phyloP scores from a whole-genome alignment of 2,329 filamentous ascomycete species.

The Ophiocordyceps sinensis region DNA sequence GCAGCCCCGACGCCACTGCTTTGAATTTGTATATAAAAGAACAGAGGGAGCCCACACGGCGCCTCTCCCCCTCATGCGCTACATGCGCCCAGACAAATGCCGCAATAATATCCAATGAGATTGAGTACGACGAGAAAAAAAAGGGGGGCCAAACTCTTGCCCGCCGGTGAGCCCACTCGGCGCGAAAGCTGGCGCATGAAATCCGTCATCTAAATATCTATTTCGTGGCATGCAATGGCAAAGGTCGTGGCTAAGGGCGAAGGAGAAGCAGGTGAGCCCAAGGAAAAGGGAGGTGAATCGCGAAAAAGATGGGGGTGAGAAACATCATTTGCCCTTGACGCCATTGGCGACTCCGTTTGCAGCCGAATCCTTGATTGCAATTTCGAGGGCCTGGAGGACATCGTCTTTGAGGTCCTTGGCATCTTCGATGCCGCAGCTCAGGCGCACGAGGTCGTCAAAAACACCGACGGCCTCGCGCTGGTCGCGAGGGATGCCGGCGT shows the following conservation, averaged over 20 bases:
- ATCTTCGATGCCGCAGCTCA: slow-evolving; percentile 93
- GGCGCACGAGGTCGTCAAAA: slow-evolving; percentile 81
- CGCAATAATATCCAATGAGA: not conserved
- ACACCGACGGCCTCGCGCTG: slow-evolving; percentile 87
- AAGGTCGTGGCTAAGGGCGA: not conserved
- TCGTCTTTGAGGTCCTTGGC: slow-evolving; percentile 70
- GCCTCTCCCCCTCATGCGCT: not conserved
- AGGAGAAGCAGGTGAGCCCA: not conserved
- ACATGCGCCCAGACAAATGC: not conserved
- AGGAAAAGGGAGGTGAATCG: not conserved
- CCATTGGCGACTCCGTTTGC: slow-evolving; percentile 14
- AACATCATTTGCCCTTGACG: slow-evolving; percentile 11
- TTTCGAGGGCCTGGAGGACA: slow-evolving; percentile 68
- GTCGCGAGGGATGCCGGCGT: slow-evolving; percentile 83
- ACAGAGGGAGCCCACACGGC: not conserved
- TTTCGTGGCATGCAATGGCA: not conserved
- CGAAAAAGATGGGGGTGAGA: not conserved
- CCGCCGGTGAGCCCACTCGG: too few species aligned
- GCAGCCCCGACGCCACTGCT: not conserved
- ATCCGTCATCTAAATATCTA: slow-evolving; percentile 1
- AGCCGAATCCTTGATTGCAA: slow-evolving; percentile 35
- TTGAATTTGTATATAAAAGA: not conserved
- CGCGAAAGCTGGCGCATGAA: not conserved
- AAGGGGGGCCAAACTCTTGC: too few species aligned
- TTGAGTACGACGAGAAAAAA: too few species aligned